These are phyloP conservation scores for Chytriomyces hyalinus DNA, from an alignment of 192 early-diverging fungal genomes.

Conservation along the genomic window DNA sequence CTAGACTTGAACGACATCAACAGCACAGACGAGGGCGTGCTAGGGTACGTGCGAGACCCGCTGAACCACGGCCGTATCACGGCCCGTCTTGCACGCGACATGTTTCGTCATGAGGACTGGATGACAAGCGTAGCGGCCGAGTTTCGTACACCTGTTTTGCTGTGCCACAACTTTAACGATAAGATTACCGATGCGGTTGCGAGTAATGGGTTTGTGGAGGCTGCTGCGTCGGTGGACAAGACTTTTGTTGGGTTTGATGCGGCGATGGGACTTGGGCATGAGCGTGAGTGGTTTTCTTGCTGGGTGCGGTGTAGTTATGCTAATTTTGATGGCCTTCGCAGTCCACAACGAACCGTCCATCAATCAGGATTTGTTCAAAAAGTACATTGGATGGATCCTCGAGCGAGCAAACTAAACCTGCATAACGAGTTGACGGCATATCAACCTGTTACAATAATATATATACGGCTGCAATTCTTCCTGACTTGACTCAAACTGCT, in stretches of 20 bases:
- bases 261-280: constrained; percentile 20
- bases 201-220: constrained; percentile 1
- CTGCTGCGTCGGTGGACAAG: constrained; percentile 16
- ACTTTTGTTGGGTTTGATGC: constrained; percentile 9
- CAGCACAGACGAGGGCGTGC: background rate
- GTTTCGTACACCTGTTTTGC: constrained; percentile 23
- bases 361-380: constrained; percentile 16
- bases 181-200: constrained; percentile 8
- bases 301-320: background rate
- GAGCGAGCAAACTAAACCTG: background rate
- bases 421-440: too few relatives aligned
- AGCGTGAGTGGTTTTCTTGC: constrained; percentile 30
- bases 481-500: too few relatives aligned
- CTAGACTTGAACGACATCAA: background rate
- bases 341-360: constrained; percentile 39
- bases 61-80: constrained; percentile 28
- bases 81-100: constrained; percentile 20
- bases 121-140: background rate
- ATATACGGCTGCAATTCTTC: too few relatives aligned
- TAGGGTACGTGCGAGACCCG: constrained; percentile 10
- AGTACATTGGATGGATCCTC: constrained; percentile 35
- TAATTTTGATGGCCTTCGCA: background rate
- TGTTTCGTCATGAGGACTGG: constrained; percentile 6
- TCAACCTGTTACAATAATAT: too few relatives aligned
- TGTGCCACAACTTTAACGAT: constrained; percentile 23